Conservation (phyloP, 2,329 filamentous ascomycete genomes). For the Stagonosporopsis vannaccii region DNA sequence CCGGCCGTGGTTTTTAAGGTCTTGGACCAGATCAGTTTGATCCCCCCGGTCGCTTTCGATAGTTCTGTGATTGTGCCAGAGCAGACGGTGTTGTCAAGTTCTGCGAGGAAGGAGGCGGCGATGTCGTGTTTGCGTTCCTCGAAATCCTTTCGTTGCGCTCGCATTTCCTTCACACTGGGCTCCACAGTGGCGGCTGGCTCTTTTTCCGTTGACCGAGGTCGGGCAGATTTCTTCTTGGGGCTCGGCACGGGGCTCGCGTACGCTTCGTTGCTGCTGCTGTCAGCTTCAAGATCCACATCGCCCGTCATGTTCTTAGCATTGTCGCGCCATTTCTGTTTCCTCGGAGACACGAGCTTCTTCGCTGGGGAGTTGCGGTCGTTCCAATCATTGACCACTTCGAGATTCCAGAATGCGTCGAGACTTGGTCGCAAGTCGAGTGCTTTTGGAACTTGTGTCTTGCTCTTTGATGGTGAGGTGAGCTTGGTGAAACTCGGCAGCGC, state of each 20-base stretch:
- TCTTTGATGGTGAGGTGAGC: constrained; percentile 49
- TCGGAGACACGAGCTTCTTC: constrained; percentile 45
- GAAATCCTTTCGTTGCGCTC: constrained; percentile 62
- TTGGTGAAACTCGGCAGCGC: constrained; percentile 39
- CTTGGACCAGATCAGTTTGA: constrained; percentile 76
- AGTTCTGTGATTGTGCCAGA: constrained; percentile 65
- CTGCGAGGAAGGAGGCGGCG: constrained; percentile 68
- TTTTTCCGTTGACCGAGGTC: constrained; percentile 19
- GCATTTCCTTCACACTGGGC: constrained; percentile 31
- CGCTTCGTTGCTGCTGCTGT: constrained; percentile 31
- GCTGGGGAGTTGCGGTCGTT: constrained; percentile 47
- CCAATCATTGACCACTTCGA: constrained; percentile 47
- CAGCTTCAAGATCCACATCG: constrained; percentile 31
- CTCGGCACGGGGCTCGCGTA: constrained; percentile 30
- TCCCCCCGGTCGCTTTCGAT: constrained; percentile 70
- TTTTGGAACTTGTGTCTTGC: constrained; percentile 39
- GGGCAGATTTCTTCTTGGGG: constrained; percentile 23
- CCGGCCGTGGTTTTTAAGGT: constrained; percentile 83
- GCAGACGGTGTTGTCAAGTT: constrained; percentile 73
- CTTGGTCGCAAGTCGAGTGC: constrained; percentile 43
- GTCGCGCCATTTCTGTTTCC: constrained; percentile 46
- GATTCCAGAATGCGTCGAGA: constrained; percentile 50
- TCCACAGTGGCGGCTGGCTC: neutral
- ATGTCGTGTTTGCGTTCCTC: constrained; percentile 67
- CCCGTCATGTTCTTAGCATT: constrained; percentile 38